phyloP scores from a whole-genome alignment of 805 yeast genomes.

The Saturnispora dispora region DNA sequence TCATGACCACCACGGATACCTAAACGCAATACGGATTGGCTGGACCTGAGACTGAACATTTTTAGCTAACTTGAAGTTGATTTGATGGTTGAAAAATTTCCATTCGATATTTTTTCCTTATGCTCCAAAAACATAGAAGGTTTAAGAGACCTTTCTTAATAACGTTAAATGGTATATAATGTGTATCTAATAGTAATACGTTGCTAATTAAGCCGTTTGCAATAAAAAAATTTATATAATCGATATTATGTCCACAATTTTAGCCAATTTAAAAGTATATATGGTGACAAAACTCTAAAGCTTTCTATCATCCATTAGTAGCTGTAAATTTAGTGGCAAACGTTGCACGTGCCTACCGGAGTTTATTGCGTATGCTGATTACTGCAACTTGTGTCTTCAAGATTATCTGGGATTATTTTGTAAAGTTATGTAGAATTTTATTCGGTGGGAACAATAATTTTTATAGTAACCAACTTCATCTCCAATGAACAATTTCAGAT shows the following conservation, averaged over 20 bases:
- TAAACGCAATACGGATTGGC: background rate
- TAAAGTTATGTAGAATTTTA: background rate
- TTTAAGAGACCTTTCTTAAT: background rate
- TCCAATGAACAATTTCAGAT: background rate
- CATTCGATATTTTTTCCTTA: background rate
- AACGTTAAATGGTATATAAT: too few relatives aligned
- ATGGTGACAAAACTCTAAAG: too few relatives aligned
- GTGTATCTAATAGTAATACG: too few relatives aligned
- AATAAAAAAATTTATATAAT: too few relatives aligned
- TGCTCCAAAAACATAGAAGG: background rate
- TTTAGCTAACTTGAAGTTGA: background rate
- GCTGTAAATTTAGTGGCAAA: background rate
- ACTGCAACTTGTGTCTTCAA: too few relatives aligned
- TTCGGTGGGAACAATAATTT: background rate
- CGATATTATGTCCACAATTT: too few relatives aligned
- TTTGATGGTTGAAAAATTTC: background rate
- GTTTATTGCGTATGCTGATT: background rate
- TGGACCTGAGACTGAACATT: constrained; percentile 7
- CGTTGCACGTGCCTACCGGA: background rate
- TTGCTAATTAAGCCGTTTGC: too few relatives aligned
- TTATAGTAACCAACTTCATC: background rate
- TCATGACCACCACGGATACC: constrained; percentile 40
- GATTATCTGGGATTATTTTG: background rate
- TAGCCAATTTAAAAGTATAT: too few relatives aligned
- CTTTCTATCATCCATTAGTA: too few relatives aligned